Evolutionary conservation across 140 eudicot species (phyloP).

Genomic region (Stevia rebaudiana): DNA sequence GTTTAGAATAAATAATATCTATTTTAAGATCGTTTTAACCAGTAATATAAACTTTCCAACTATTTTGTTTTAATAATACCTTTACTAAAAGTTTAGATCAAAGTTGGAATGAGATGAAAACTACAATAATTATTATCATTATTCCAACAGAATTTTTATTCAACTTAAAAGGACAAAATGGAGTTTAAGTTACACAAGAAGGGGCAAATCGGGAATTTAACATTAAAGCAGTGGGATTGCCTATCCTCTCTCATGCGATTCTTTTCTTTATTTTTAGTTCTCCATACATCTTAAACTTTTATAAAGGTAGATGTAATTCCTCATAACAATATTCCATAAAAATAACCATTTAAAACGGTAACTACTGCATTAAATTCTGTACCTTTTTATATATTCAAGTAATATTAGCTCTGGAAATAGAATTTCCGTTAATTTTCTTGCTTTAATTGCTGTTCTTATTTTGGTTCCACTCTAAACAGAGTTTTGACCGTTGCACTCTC

Average conservation of each 20-base stretch:
- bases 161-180: neutral
- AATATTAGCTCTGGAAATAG: neutral
- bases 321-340: slow-evolving; percentile 14
- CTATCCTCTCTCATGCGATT: slow-evolving; percentile 28
- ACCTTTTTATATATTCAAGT: neutral
- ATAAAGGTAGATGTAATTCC: slow-evolving; percentile 13
- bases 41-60: too few species aligned
- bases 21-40: too few species aligned
- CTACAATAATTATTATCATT: too few species aligned
- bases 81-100: too few species aligned
- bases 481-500: slow-evolving; percentile 53
- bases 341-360: neutral
- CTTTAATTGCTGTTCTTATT: slow-evolving; percentile 17
- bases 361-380: slow-evolving; percentile 17
- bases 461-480: slow-evolving; percentile 26
- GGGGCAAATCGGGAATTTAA: slow-evolving; percentile 16
- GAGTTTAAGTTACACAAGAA: neutral
- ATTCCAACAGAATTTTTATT: neutral
- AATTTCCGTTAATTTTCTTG: slow-evolving; percentile 11
- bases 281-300: slow-evolving; percentile 31
- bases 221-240: slow-evolving; percentile 14
- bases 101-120: too few species aligned
- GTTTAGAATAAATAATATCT: too few species aligned
- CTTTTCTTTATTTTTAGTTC: slow-evolving; percentile 31
- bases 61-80: too few species aligned